Percentiles rank a stretch among this genome's conserved stretches.
These are phyloP conservation scores for Syzygium malaccense DNA, from an alignment of 441 rosid genomes.

Conservation along the genomic window DNA sequence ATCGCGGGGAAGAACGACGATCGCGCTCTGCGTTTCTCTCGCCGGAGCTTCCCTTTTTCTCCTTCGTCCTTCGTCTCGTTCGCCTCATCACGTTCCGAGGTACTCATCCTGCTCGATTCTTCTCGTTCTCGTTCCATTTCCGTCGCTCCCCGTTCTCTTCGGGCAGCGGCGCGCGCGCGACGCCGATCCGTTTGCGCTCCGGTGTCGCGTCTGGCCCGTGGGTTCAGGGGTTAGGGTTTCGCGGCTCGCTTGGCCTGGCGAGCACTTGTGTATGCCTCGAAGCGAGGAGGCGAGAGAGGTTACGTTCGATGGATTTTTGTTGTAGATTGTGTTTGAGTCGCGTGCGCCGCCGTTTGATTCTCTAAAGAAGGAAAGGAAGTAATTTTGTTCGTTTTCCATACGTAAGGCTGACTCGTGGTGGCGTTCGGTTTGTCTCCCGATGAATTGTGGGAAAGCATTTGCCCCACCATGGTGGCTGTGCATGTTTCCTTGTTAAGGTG, in stretches of 20 bases:
- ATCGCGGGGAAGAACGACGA: not conserved
- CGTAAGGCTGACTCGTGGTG: not conserved
- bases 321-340: not conserved
- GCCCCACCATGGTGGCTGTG: not conserved
- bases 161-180: not conserved
- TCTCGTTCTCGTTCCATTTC: not conserved
- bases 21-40: not conserved
- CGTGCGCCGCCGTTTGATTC: not conserved
- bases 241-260: not conserved
- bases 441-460: not conserved
- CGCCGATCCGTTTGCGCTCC: not conserved
- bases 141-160: not conserved
- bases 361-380: not conserved
- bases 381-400: no score
- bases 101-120: not conserved
- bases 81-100: not conserved
- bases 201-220: not conserved
- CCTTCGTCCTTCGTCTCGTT: not conserved
- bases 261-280: not conserved
- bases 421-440: not conserved
- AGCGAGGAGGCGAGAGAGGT: not conserved
- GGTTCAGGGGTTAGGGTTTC: not conserved
- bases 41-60: not conserved
- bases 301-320: not conserved
- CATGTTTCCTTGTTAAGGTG: not conserved